Conservation (phyloP, 164 flowering plant species). For the Cinnamomum chago region DNA sequence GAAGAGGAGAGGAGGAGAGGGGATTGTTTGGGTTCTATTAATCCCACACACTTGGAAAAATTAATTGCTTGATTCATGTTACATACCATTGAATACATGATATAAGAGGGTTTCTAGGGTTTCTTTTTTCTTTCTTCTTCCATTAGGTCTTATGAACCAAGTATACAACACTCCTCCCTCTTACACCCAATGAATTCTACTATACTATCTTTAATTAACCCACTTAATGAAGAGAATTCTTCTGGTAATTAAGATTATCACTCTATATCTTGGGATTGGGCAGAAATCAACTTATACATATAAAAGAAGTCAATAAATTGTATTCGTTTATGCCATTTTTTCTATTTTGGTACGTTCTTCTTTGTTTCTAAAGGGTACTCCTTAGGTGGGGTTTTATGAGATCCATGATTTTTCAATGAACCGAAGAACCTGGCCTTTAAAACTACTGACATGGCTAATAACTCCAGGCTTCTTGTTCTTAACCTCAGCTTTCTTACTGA, state of each 20-base stretch:
- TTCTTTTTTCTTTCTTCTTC: not conserved
- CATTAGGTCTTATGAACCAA: not conserved
- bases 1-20: not conserved
- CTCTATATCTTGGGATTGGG: too few species aligned
- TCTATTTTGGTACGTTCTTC: not conserved
- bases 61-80: not conserved
- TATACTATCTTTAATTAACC: not conserved
- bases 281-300: too few species aligned
- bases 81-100: too few species aligned
- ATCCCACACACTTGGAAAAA: not conserved
- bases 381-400: not conserved
- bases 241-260: not conserved
- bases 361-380: too few species aligned
- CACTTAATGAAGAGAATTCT: not conserved
- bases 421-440: not conserved
- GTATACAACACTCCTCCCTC: not conserved
- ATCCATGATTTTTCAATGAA: not conserved
- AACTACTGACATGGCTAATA: not conserved
- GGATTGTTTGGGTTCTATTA: not conserved
- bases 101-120: not conserved
- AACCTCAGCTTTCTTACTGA: not conserved
- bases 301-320: too few species aligned
- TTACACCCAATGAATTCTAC: not conserved
- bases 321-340: not conserved
- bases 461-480: not conserved